Base-by-base conservation (phyloP, 2,329 filamentous ascomycete species). In the Aspergillus calidoustus region DNA sequence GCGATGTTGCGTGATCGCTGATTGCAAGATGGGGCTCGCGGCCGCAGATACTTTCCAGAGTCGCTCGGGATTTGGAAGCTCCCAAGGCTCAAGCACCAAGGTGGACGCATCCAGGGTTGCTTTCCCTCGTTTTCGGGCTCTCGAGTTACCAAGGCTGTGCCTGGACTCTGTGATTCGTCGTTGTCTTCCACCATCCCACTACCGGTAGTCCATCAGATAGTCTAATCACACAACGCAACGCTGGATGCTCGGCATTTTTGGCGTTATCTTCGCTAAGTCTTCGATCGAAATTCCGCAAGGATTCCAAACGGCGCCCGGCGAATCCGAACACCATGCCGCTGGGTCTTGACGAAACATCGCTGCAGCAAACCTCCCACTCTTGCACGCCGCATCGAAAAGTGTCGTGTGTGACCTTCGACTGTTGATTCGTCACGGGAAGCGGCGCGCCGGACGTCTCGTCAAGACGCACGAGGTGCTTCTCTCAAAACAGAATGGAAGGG, bases 361-460 rank as follows among this genome's bases (percentile, higher is more conserved):
- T 17, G 44, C n/a, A 5, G 15, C 23, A 41, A 11, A 17, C 50
- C 53, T 64, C 51, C 61, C 57, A 59, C 56, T 53, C 47, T 61
- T 8, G 28, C 30, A 31, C 7, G 17, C 15, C 17, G 17, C 23
- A 9, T 22, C 44, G 4, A 28, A 17, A 38, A 28, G 15, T 34
- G 55, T 54, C 56, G 54, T 57, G 47, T 50, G 57, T 54, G 41
- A 62, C 47, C 54, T 30, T 34, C 30, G 34, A 22, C 17, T 17
- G 25, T 47, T 64, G 62, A 67, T 66, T 66, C 59, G 64, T 31
- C 60, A 38, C 41, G 25, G 28, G 41, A 66, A 64, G 59, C 41
- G 44, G 41, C 51, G 25, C 46, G 30, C 30, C 49, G 49, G 41
- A 38, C 49, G 15, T 23, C 13, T n/a, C 17, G 31, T 48, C 28